phyloP scores from a whole-genome alignment of 73 alveolate genomes.

The Stentor coeruleus region DNA sequence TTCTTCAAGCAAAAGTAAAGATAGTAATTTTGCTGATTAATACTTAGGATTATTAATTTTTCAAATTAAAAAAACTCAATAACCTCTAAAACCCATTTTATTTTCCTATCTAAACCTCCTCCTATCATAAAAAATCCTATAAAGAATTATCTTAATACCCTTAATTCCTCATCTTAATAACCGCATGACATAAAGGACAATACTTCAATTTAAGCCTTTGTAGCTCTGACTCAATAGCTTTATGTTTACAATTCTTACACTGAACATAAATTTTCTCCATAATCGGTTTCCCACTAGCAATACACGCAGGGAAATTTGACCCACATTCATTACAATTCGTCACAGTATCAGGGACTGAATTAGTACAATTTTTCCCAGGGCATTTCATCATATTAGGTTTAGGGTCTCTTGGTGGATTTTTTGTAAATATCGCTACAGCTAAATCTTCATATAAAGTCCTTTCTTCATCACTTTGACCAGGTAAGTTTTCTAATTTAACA shows the following conservation, averaged over 20 bases:
- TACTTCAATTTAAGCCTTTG: slow-evolving; percentile 71
- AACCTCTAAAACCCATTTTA: too few species aligned
- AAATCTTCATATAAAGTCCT: slow-evolving; percentile 85
- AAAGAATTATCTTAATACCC: too few species aligned
- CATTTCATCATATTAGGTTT: slow-evolving; percentile 71
- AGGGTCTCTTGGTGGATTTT: slow-evolving; percentile 71
- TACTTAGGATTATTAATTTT: too few species aligned
- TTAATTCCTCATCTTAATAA: slow-evolving; percentile 28
- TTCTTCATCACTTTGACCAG: slow-evolving; percentile 73
- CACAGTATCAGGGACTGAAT: slow-evolving; percentile 48
- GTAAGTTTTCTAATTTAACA: slow-evolving; percentile 90
- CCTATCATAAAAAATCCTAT: too few species aligned
- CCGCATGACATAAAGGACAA: slow-evolving; percentile 92
- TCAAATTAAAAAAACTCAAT: too few species aligned
- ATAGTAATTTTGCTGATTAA: too few species aligned
- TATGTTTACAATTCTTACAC: slow-evolving; percentile 97
- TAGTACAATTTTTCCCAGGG: slow-evolving; percentile 90
- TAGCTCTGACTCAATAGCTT: slow-evolving; percentile 91
- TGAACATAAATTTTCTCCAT: slow-evolving; percentile 84
- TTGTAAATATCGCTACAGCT: slow-evolving; percentile 93
- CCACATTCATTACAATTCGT: slow-evolving; percentile 97
- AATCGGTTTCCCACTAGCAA: slow-evolving; percentile 93
- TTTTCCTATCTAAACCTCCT: too few species aligned
- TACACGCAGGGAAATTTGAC: slow-evolving; percentile 93
- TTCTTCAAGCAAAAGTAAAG: too few species aligned